Evolutionary conservation across 371 early-diverging fungal species (phyloP).

Genomic region (Conidiobolus incongruus): DNA sequence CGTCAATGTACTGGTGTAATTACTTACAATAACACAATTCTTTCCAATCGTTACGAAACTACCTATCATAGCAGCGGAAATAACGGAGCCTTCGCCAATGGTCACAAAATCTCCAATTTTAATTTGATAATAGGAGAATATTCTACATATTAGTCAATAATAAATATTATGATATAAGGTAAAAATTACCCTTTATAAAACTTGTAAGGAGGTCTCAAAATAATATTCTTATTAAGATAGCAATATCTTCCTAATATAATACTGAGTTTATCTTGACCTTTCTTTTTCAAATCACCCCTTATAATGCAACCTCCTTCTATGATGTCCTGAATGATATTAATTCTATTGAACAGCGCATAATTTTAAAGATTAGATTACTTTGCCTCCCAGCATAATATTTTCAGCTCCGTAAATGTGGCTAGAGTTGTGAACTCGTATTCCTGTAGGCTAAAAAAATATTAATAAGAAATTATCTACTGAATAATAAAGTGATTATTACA

Average conservation of each 20-base stretch:
- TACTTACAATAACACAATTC: conserved; percentile 80
- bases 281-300: conserved; percentile 77
- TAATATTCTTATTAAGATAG: conserved; percentile 40
- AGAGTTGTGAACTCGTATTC: too few species aligned
- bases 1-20: background rate
- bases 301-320: conserved; percentile 77
- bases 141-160: too few species aligned
- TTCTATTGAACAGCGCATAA: too few species aligned
- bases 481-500: too few species aligned
- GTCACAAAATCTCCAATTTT: conserved; percentile 84
- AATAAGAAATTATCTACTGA: too few species aligned
- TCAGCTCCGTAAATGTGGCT: conserved; percentile 86
- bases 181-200: conserved; percentile 68
- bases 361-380: too few species aligned
- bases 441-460: too few species aligned
- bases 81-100: conserved; percentile 67
- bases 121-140: conserved; percentile 81
- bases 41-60: conserved; percentile 74
- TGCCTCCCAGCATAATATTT: conserved; percentile 88
- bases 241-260: conserved; percentile 85
- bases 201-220: conserved; percentile 86
- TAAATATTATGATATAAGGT: too few species aligned
- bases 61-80: conserved; percentile 87
- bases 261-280: conserved; percentile 66
- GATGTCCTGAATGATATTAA: conserved; percentile 78